These are phyloP conservation scores for Chrysoporthe puriensis DNA, from an alignment of 2,329 filamentous ascomycete genomes.

Conservation along the genomic window DNA sequence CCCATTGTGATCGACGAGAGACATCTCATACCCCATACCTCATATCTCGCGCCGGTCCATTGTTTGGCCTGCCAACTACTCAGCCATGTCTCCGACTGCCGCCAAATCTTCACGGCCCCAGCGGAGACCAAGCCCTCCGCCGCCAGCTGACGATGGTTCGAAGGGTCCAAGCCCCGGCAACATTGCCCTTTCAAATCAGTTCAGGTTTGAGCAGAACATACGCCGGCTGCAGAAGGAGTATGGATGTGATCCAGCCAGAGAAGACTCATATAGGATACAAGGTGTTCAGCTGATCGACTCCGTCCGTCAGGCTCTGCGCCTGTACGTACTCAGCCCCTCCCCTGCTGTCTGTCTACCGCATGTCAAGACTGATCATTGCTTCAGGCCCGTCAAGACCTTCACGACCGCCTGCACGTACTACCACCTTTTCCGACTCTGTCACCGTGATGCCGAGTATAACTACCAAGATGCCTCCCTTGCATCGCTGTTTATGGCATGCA, in stretches of 20 bases:
- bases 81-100: slow-evolving; percentile 25
- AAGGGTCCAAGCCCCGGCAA: slow-evolving; percentile 51
- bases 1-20: neutral
- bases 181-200: slow-evolving; percentile 63
- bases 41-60: too few species aligned
- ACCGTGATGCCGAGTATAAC: slow-evolving; percentile 84
- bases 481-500: slow-evolving; percentile 89
- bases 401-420: slow-evolving; percentile 92
- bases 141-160: slow-evolving; percentile 26
- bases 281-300: slow-evolving; percentile 89
- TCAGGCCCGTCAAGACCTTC: slow-evolving; percentile 78
- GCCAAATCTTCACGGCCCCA: slow-evolving; percentile 23
- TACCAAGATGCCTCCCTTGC: slow-evolving; percentile 86
- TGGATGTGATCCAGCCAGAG: slow-evolving; percentile 74
- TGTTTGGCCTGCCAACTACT: too few species aligned
- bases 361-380: slow-evolving; percentile 39
- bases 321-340: slow-evolving; percentile 57
- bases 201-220: slow-evolving; percentile 80
- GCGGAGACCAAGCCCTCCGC: slow-evolving; percentile 21
- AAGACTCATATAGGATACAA: slow-evolving; percentile 80
- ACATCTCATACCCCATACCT: neutral
- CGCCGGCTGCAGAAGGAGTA: slow-evolving; percentile 72
- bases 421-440: slow-evolving; percentile 87
- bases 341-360: neutral
- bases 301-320: slow-evolving; percentile 74